phyloP scores from a whole-genome alignment of 108 stramenopile genomes.

The Skeletonema costatum region DNA sequence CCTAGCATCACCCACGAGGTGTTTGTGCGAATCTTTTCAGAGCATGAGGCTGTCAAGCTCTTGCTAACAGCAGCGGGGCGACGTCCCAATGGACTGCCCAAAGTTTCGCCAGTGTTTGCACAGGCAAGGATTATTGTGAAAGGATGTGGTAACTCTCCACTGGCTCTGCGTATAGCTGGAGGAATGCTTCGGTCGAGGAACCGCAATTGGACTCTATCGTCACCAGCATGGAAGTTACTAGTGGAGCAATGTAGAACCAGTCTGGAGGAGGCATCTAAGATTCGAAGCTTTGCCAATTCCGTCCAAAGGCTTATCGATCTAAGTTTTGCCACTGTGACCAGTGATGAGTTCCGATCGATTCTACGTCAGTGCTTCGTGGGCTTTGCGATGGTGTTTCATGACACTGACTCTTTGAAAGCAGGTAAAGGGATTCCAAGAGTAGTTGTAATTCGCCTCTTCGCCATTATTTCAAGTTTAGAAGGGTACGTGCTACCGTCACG shows the following conservation, averaged over 20 bases:
- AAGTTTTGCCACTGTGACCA: conserved; percentile 74
- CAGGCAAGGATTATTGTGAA: conserved; percentile 86
- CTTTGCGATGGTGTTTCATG: conserved; percentile 83
- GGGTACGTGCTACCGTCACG: conserved; percentile 10
- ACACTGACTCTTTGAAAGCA: conserved; percentile 78
- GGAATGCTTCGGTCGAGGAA: conserved; percentile 85
- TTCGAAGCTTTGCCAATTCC: conserved; percentile 85
- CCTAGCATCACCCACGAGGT: conserved; percentile 80
- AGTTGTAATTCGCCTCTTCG: conserved; percentile 74
- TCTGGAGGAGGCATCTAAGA: conserved; percentile 83
- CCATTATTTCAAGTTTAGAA: conserved; percentile 60
- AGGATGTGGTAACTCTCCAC: conserved; percentile 88
- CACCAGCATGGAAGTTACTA: conserved; percentile 76
- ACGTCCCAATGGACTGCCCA: conserved; percentile 77
- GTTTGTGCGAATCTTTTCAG: conserved; percentile 86
- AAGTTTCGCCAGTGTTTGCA: conserved; percentile 80
- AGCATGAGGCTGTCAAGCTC: conserved; percentile 88
- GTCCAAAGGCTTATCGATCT: conserved; percentile 79
- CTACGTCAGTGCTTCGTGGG: conserved; percentile 82
- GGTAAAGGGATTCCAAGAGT: conserved; percentile 83
- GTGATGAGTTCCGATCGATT: conserved; percentile 55
- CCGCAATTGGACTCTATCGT: conserved; percentile 84
- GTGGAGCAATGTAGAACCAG: conserved; percentile 77
- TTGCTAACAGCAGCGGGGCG: conserved; percentile 83
- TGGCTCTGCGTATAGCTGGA: conserved; percentile 79